Evolutionary conservation across 2,329 filamentous ascomycete species (phyloP).

Genomic region (Cordyceps farinosa): DNA sequence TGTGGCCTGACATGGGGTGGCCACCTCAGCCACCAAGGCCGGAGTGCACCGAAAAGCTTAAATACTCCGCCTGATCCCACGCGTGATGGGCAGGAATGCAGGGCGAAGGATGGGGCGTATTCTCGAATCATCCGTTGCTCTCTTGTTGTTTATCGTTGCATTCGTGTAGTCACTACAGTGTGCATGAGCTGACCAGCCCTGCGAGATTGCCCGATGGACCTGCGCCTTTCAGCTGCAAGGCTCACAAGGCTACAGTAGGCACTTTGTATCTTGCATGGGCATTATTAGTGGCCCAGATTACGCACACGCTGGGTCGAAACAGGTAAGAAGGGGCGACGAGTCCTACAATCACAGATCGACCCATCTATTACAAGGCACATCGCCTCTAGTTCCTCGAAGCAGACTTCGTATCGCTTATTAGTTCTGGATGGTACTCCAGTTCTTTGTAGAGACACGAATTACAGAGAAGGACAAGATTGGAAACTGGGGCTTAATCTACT

Average conservation of each 20-base stretch:
- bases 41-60: constrained; percentile 5
- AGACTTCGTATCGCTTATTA: background rate
- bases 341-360: background rate
- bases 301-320: background rate
- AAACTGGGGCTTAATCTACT: background rate
- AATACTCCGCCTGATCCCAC: constrained; percentile 2
- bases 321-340: background rate
- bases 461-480: background rate
- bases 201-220: background rate
- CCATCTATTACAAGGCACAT: background rate
- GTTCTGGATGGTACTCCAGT: background rate
- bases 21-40: background rate
- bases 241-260: background rate
- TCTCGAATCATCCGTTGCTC: background rate
- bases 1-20: constrained; percentile 11
- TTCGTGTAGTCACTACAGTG: background rate
- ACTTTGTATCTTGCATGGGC: background rate
- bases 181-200: constrained; percentile 6
- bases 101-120: background rate
- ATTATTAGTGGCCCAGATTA: background rate
- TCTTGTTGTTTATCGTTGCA: background rate
- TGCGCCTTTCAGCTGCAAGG: constrained; percentile 1
- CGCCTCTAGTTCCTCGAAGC: background rate
- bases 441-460: background rate
- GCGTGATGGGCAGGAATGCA: background rate